Conservation (phyloP, 345 rosid species). For the Noccaea bulbosa region DNA sequence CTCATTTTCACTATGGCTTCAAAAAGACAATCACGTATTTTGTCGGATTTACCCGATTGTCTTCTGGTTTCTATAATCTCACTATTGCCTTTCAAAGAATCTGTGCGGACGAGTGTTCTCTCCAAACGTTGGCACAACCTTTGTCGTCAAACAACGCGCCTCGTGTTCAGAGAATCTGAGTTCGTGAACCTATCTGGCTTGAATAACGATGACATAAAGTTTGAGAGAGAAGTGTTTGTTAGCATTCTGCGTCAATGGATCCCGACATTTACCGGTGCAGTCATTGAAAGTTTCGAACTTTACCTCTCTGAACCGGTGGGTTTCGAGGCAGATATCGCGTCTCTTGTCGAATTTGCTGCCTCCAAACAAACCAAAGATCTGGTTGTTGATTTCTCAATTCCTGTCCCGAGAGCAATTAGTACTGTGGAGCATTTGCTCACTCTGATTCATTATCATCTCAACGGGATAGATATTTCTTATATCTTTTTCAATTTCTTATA, state of each 20-base stretch:
- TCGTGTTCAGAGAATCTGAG: constrained; percentile 31
- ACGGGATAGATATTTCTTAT: constrained; percentile 16
- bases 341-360: constrained; percentile 23
- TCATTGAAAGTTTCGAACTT: constrained; percentile 20
- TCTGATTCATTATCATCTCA: not conserved
- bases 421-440: not conserved
- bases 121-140: constrained; percentile 29
- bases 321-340: constrained; percentile 1
- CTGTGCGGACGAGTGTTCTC: constrained; percentile 29
- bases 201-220: not conserved
- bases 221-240: constrained; percentile 1
- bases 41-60: constrained; percentile 5
- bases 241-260: constrained; percentile 1
- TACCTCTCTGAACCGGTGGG: not conserved
- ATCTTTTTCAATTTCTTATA: constrained; percentile 1
- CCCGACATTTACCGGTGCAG: not conserved
- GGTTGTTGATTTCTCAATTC: constrained; percentile 23
- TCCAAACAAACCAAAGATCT: constrained; percentile 10
- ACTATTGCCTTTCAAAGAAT: constrained; percentile 17
- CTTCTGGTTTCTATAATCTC: constrained; percentile 19
- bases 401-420: not conserved
- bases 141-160: constrained; percentile 8
- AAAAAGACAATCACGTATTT: not conserved
- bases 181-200: not conserved
- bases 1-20: constrained; percentile 14